Base-by-base conservation (phyloP, 179 eudicot genomes). In the Gypsophila paniculata region DNA sequence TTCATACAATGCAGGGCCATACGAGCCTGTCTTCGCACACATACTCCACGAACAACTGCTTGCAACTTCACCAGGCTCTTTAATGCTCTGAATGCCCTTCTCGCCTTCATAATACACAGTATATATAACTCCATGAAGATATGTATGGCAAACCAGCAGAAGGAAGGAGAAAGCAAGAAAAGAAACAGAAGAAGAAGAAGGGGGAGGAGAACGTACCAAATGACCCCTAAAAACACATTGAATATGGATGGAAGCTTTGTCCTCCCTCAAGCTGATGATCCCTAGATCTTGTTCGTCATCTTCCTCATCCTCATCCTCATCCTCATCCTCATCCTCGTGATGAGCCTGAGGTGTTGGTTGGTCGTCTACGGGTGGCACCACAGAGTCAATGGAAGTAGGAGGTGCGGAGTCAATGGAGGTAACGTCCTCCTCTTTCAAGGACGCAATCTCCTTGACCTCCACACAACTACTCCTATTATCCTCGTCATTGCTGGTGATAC, bases 201-300 rank as follows among this genome's bases (percentile, higher is more conserved):
- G 34, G 4, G 34, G 34, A 55, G 12, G 12, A 2, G 10, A n/a
- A 29, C 5, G 23, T 90, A 91, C 97, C 72, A 90, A 86, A 84
- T 91, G 92, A 52, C 85, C 91, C 89, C 98, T 84, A 82, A 90
- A 93, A 74, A 65, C 75, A 18, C 96, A 70, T 75, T 92, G 96
- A 70, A 90, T 82, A 51, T 64, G 78, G 64, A 83, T 72, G 77
- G 91, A 85, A 60, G 97, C 93, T 62, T 73, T 61, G 21, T 80
- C 89, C 73, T 85, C 84, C 65, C 69, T 70, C 9, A 73, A 62
- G 29, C 32, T 68, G 21, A 55, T 51, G 63, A 72, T 73, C 71
- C 64, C 69, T 0, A 44, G 70, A 32, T 42, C 67, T 21, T 55
- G 69, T 0, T 59, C 67, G 22, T 51, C 53, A 7, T 51, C 65